These are phyloP conservation scores for Amylocarpus encephaloides DNA, from an alignment of 2,329 filamentous ascomycete genomes.

Conservation along the genomic window DNA sequence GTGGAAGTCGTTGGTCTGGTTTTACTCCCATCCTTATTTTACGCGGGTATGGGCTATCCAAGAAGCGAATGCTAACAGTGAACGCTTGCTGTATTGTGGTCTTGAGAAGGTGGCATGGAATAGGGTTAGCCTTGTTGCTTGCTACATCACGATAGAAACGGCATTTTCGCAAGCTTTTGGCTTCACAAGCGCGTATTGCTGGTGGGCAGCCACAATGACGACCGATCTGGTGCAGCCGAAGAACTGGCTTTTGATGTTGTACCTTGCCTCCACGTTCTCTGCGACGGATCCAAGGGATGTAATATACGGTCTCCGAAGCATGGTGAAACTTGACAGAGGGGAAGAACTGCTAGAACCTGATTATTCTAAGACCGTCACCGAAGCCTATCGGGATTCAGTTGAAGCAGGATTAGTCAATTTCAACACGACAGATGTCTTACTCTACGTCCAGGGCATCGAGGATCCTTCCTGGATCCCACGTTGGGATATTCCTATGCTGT, in stretches of 20 bases:
- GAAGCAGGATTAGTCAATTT: constrained; percentile 27
- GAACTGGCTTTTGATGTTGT: constrained; percentile 27
- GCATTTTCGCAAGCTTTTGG: constrained; percentile 24
- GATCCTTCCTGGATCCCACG: constrained; percentile 23
- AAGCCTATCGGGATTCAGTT: constrained; percentile 17
- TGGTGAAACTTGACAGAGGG: constrained; percentile 14
- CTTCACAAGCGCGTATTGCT: constrained; percentile 24
- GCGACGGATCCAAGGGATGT: constrained; percentile 13
- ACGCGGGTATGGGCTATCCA: constrained; percentile 24
- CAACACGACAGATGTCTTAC: constrained; percentile 21
- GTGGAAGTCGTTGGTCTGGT: constrained; percentile 23
- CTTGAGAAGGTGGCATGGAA: constrained; percentile 22
- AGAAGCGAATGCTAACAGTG: constrained; percentile 22
- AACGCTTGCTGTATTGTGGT: constrained; percentile 21
- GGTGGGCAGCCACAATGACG: constrained; percentile 26
- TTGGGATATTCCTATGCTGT: constrained; percentile 27
- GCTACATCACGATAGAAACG: constrained; percentile 26
- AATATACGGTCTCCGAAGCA: constrained; percentile 15
- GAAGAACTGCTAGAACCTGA: background rate
- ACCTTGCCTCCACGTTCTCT: constrained; percentile 24
- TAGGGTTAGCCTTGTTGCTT: constrained; percentile 23
- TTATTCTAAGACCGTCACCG: constrained; percentile 13
- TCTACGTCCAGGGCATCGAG: constrained; percentile 22
- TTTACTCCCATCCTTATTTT: constrained; percentile 22
- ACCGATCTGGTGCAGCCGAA: constrained; percentile 22